phyloP scores from a whole-genome alignment of 192 early-diverging fungal genomes.

The Entomortierella chlamydospora region DNA sequence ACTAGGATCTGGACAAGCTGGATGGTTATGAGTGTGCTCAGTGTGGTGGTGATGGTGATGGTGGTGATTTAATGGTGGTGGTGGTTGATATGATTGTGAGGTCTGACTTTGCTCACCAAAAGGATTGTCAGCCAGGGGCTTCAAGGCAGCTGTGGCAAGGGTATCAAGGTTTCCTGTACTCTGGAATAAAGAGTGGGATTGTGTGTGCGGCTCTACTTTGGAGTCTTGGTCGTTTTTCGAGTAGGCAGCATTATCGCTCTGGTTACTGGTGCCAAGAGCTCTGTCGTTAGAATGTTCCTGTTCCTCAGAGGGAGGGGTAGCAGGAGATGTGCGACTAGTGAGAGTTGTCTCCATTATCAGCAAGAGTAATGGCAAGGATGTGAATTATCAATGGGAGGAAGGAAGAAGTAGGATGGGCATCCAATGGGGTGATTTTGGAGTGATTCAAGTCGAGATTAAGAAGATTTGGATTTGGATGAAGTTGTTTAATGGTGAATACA shows the following conservation, averaged over 20 bases:
- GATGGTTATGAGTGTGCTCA: not conserved
- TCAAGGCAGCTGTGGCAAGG: constrained; percentile 40
- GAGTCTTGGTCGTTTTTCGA: not conserved
- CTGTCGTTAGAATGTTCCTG: not conserved
- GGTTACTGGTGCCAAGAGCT: not conserved
- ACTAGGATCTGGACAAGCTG: not conserved
- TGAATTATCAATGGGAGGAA: not conserved
- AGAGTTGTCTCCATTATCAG: not conserved
- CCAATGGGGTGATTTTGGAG: not conserved
- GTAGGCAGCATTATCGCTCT: not conserved
- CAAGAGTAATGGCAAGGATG: not conserved
- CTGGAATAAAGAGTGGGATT: constrained; percentile 5
- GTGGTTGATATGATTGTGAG: constrained; percentile 8
- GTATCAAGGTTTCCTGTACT: constrained; percentile 33
- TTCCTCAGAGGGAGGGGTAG: not conserved
- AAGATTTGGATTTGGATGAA: not conserved
- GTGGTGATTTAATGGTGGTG: not conserved
- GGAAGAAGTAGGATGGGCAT: not conserved
- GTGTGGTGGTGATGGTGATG: not conserved
- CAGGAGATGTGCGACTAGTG: not conserved
- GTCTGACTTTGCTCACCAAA: not conserved
- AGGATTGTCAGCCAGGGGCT: constrained; percentile 11
- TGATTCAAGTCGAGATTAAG: not conserved
- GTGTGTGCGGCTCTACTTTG: not conserved
- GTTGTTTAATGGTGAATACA: not conserved